phyloP scores from a whole-genome alignment of 768 basidiomycete genomes.

The Steccherinum ochraceum region DNA sequence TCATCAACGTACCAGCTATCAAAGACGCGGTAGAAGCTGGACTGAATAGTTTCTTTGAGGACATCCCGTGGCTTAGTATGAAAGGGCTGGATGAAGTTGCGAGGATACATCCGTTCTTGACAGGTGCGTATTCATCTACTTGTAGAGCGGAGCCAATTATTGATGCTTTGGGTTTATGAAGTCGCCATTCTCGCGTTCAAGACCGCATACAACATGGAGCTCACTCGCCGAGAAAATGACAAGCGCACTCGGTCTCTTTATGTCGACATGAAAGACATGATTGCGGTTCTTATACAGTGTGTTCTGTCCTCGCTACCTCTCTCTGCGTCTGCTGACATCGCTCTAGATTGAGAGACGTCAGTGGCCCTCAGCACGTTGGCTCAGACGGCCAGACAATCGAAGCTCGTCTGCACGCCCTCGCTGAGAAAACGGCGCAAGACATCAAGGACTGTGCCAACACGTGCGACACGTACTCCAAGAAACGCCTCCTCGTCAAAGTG shows the following conservation, averaged over 20 bases:
- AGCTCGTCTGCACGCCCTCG: slow-evolving; percentile 26
- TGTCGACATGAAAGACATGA: slow-evolving; percentile 45
- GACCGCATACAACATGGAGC: slow-evolving; percentile 40
- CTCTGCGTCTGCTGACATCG: not conserved
- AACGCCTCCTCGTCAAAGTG: slow-evolving; percentile 22
- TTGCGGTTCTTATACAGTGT: slow-evolving; percentile 40
- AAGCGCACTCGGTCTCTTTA: slow-evolving; percentile 40
- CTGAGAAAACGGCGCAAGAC: slow-evolving; percentile 21
- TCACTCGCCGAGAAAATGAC: slow-evolving; percentile 45
- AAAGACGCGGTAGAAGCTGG: slow-evolving; percentile 10
- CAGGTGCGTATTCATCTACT: slow-evolving; percentile 13
- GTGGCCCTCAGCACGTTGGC: slow-evolving; percentile 21
- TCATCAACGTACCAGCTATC: not conserved
- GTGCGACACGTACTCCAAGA: slow-evolving; percentile 28
- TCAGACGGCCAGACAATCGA: slow-evolving; percentile 29
- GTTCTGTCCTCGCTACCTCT: slow-evolving; percentile 8
- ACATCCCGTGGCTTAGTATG: slow-evolving; percentile 20
- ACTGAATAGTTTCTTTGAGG: slow-evolving; percentile 17
- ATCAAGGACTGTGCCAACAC: slow-evolving; percentile 26
- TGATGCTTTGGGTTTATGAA: slow-evolving; percentile 7
- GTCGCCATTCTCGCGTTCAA: slow-evolving; percentile 47
- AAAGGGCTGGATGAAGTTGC: slow-evolving; percentile 22
- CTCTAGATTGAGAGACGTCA: slow-evolving; percentile 27
- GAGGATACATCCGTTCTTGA: slow-evolving; percentile 22
- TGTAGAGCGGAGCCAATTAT: not conserved